Base-by-base conservation (phyloP, 1,284 basidiomycete genomes). In the Papiliotrema flavescens region DNA sequence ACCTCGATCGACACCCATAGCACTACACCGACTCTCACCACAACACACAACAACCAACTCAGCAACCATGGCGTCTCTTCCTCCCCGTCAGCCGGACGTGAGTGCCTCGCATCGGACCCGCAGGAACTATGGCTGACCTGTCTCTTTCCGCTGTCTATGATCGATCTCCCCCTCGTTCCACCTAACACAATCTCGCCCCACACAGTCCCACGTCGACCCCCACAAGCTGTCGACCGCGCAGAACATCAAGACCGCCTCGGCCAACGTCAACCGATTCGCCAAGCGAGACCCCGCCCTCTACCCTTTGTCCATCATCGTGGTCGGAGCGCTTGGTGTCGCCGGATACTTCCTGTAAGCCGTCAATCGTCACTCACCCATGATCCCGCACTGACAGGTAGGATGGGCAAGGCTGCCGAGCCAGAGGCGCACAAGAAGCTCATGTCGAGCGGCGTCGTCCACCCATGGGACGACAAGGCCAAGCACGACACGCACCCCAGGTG, bases 261-360 rank as follows among this genome's bases (percentile, higher is more conserved):
- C 63, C 28, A 62, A 64, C 24, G 71, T 76, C 60, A 76, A 76
- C 69, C 60, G 70, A 56, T 71, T 75, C 57, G 76, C 75, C 43
- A 72, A 74, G 59, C 65, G 71, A 32, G 76, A 77, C 59, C 76
- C 76, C 2, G 72, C 74, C 6, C 66, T 77, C 20, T 77, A 76
- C 67, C 76, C 76, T 6, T 56, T 77, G 40, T 53, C 62, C 48
- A 51, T 72, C 50, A 66, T 76, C 64, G 65, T 77, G 51, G 65
- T 65, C 47, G 69, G 67, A 54, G 66, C 67, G 36, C 58, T 72
- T 43, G 69, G 62, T 43, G 66, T 66, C 23, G 73, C 74, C 13
- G 75, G 76, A 23, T 77, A 76, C 66, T 74, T 76, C 61, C 65
- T 72, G 71, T 72, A 49, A 60, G 71, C 66, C 39, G 39, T 5